Evolutionary conservation across 164 flowering plant species (phyloP).

Genomic region (Santalum album): DNA sequence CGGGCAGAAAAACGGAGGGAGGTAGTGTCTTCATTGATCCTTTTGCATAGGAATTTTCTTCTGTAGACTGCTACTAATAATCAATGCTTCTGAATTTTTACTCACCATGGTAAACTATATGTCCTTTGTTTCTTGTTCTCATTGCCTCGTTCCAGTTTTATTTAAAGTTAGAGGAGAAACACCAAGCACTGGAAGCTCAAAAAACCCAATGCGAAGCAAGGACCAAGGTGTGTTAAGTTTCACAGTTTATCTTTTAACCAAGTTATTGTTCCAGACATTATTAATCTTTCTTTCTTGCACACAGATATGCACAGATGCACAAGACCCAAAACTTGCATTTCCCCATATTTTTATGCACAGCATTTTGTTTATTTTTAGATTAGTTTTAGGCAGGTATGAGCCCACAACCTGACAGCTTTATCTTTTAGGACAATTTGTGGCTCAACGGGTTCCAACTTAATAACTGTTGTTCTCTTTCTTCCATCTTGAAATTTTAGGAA

Average conservation of each 20-base stretch:
- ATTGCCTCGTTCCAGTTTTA: constrained; percentile 30
- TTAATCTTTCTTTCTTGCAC: no score
- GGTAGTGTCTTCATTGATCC: constrained; percentile 20
- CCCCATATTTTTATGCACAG: no score
- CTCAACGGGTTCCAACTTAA: no score
- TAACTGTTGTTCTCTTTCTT: not conserved
- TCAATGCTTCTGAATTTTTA: not conserved
- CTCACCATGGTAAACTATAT: not conserved
- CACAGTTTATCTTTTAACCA: not conserved
- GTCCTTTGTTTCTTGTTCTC: not conserved
- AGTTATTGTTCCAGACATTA: no score
- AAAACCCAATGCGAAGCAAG: constrained; percentile 51
- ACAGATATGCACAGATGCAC: no score
- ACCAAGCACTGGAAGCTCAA: constrained; percentile 56
- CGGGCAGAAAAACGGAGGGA: constrained; percentile 60
- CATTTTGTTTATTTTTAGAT: no score
- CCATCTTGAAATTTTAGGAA: constrained; percentile 20
- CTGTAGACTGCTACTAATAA: not conserved
- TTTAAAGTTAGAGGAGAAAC: constrained; percentile 57
- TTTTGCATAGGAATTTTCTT: not conserved
- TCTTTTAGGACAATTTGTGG: no score
- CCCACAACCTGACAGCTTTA: no score
- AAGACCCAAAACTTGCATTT: no score
- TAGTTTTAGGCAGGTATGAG: no score
- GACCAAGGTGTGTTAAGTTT: constrained; percentile 32